Percentiles rank a stretch among this genome's conserved stretches.
Conservation (phyloP, 805 yeast species). For the Yarrowia keelungensis region DNA sequence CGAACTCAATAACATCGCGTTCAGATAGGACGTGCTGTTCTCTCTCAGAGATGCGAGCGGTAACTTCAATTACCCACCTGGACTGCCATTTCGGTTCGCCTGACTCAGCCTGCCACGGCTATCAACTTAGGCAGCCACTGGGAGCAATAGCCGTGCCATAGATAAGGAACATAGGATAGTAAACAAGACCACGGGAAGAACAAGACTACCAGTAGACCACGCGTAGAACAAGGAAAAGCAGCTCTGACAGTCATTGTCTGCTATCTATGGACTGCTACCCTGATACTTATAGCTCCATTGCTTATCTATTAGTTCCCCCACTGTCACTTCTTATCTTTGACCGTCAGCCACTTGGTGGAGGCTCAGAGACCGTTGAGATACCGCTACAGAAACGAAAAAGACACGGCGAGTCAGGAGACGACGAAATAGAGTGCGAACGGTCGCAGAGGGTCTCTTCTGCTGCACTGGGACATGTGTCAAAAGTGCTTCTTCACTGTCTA, state of each 20-base stretch:
- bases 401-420: not conserved
- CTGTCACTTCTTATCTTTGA: not conserved
- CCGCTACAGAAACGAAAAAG: not conserved
- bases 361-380: not conserved
- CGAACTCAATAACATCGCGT: too few species aligned
- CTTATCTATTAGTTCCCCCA: not conserved
- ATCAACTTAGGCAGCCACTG: not conserved
- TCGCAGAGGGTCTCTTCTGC: not conserved
- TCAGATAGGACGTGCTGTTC: too few species aligned
- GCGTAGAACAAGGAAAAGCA: too few species aligned
- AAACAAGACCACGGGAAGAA: not conserved
- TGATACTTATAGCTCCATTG: not conserved
- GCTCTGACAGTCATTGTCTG: not conserved
- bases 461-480: constrained; percentile 14
- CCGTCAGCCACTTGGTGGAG: not conserved
- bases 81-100: too few species aligned
- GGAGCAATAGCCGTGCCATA: constrained; percentile 1
- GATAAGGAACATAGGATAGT: not conserved
- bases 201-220: too few species aligned
- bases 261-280: not conserved
- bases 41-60: too few species aligned
- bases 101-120: not conserved
- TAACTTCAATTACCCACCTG: too few species aligned
- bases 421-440: constrained; percentile 4
- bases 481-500: not conserved